These are phyloP conservation scores for Aspergillus alliaceus DNA, from an alignment of 2,329 filamentous ascomycete genomes.

Conservation along the genomic window DNA sequence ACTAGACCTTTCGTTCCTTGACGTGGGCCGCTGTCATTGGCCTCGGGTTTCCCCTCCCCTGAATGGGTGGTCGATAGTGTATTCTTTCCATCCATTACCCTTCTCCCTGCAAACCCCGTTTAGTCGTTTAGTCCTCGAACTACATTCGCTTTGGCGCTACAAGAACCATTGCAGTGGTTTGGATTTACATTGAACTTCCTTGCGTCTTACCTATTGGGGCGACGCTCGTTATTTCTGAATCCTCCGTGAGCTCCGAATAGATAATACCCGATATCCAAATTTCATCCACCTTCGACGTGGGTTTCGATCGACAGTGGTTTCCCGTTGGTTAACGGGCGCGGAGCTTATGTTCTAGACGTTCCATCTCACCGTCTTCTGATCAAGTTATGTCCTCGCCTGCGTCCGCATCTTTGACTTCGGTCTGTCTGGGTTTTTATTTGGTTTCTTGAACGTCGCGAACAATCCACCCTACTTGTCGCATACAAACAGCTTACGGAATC, in stretches of 20 bases:
- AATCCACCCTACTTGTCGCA: neutral
- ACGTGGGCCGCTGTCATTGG: conserved; percentile 28
- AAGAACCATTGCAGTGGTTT: too few species aligned
- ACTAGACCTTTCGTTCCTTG: conserved; percentile 16
- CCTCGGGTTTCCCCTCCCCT: conserved; percentile 17
- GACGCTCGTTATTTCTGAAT: neutral
- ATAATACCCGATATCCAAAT: conserved; percentile 1
- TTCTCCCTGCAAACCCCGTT: too few species aligned
- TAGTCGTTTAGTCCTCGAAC: too few species aligned
- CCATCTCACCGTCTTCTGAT: conserved; percentile 20
- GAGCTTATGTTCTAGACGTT: conserved; percentile 25
- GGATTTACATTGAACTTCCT: too few species aligned
- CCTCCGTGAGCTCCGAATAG: neutral
- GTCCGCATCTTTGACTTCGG: conserved; percentile 13
- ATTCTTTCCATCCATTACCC: neutral
- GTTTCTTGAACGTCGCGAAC: conserved; percentile 10
- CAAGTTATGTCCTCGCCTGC: conserved; percentile 20
- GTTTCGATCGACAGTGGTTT: conserved; percentile 10
- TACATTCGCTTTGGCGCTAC: too few species aligned
- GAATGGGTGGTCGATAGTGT: conserved; percentile 4
- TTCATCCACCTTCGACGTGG: neutral
- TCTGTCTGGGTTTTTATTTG: conserved; percentile 14
- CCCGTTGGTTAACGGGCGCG: conserved; percentile 11
- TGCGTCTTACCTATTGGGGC: conserved; percentile 8
- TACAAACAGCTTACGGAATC: neutral